Base-by-base conservation (phyloP, 495 filamentous ascomycete genomes). In the Sabuloglossum arenarium region DNA sequence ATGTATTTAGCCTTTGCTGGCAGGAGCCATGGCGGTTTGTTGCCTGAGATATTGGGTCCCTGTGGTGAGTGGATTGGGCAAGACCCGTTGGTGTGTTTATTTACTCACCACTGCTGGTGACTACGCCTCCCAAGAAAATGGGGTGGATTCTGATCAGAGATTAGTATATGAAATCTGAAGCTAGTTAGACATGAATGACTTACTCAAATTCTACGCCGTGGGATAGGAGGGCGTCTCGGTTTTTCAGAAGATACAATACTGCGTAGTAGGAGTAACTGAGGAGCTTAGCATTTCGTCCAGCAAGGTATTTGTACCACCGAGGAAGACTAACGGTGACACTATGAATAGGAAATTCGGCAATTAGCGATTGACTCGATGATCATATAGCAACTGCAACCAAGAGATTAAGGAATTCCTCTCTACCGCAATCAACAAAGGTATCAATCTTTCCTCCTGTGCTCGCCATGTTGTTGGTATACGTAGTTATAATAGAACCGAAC, bases 41-140 rank as follows among this genome's bases (percentile, higher is more conserved):
- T 88, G 39, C 82, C 81, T 77, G 55, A 14, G 47, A 10, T 19
- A 43, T 43, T 8, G n/a, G n/a, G n/a, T n/a, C n/a, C n/a, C n/a
- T n/a, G n/a, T n/a, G n/a, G n/a, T n/a, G n/a, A n/a, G n/a, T n/a
- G n/a, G n/a, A n/a, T n/a, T n/a, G n/a, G n/a, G n/a, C n/a, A n/a
- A n/a, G n/a, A n/a, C n/a, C n/a, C n/a, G n/a, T n/a, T n/a, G n/a
- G n/a, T n/a, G n/a, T n/a, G n/a, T n/a, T n/a, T n/a, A 50, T 49
- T 45, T 49, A 64, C 67, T 53, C 64, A 82, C 79, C 80, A 37
- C 76, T 77, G 24, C 70, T 76, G 28, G 68, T 73, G 60, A 84
- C 87, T 60, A 89, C 75, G 23, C 76, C 85, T 50, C 81, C 82
- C n/a, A 89, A 69, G 61, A 89, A 80, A 49, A 86, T 67, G 14